phyloP scores from a whole-genome alignment of 2,329 filamentous ascomycete genomes.

The Xylaria polymorpha region DNA sequence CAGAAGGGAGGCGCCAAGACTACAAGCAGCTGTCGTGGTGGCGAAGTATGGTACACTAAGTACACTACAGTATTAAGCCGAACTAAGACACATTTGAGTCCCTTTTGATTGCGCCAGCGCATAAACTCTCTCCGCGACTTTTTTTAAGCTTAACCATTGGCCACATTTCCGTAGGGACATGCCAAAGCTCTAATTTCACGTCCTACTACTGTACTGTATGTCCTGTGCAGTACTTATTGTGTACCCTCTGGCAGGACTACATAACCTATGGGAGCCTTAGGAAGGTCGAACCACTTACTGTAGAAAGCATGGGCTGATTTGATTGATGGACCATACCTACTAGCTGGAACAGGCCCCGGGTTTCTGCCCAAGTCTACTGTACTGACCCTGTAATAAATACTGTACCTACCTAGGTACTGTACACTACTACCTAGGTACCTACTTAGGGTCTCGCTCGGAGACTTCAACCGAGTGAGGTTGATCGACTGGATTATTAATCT shows the following conservation, averaged over 20 bases:
- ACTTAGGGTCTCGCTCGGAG: constrained; percentile 13
- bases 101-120: constrained; percentile 14
- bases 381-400: background rate
- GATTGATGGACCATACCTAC: background rate
- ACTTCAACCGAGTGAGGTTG: constrained; percentile 10
- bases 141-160: constrained; percentile 9
- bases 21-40: constrained; percentile 19
- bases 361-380: background rate
- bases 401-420: too few species aligned
- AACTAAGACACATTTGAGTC: constrained; percentile 8
- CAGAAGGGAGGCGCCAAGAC: constrained; percentile 27
- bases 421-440: too few species aligned
- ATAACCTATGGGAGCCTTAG: too few species aligned
- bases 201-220: too few species aligned
- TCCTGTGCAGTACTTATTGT: too few species aligned
- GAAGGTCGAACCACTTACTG: constrained; percentile 19
- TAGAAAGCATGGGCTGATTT: constrained; percentile 19
- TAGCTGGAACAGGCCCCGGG: too few species aligned
- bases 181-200: background rate
- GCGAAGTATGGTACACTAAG: constrained; percentile 16
- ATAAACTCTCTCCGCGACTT: background rate
- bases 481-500: constrained; percentile 36
- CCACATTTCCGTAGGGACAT: background rate
- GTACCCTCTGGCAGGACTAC: too few species aligned
- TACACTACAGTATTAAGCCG: background rate